These are phyloP conservation scores for Pezicula rhizophila DNA, from an alignment of 2,329 filamentous ascomycete genomes.

Conservation along the genomic window DNA sequence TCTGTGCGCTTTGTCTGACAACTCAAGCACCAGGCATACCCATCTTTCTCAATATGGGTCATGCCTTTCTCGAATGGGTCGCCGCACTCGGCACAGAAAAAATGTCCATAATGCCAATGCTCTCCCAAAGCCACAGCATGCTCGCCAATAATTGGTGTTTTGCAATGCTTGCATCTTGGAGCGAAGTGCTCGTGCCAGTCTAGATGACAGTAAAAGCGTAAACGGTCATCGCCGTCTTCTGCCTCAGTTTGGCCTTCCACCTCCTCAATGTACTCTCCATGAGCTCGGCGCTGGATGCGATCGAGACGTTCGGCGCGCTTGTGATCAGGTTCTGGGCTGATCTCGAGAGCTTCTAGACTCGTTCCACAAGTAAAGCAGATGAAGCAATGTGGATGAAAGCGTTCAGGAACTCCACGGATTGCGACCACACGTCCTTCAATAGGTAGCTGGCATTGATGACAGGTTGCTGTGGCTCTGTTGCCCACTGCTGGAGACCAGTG, in stretches of 20 bases:
- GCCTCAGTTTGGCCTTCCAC: slow-evolving; percentile 56
- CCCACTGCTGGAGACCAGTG: slow-evolving; percentile 55
- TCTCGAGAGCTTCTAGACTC: slow-evolving; percentile 87
- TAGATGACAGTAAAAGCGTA: slow-evolving; percentile 95
- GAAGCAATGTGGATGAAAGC: slow-evolving; percentile 94
- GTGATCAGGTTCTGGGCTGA: slow-evolving; percentile 82
- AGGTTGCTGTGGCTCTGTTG: slow-evolving; percentile 60
- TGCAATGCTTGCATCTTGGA: slow-evolving; percentile 91
- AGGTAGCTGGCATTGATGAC: slow-evolving; percentile 74
- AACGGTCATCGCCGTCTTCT: slow-evolving; percentile 65
- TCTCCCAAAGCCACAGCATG: slow-evolving; percentile 87
- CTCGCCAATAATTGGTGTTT: slow-evolving; percentile 92
- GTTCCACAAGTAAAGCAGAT: slow-evolving; percentile 82
- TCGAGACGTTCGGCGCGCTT: slow-evolving; percentile 66
- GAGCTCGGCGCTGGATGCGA: slow-evolving; percentile 60
- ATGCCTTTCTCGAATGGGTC: slow-evolving; percentile 77
- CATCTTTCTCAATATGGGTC: slow-evolving; percentile 85
- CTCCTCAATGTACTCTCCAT: slow-evolving; percentile 54
- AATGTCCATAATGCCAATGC: slow-evolving; percentile 97
- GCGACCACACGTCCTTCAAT: slow-evolving; percentile 90
- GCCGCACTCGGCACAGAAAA: slow-evolving; percentile 98
- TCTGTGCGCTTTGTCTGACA: slow-evolving; percentile 93
- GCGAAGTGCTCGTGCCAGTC: slow-evolving; percentile 96
- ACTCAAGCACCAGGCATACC: slow-evolving; percentile 91
- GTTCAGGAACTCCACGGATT: slow-evolving; percentile 62